These are phyloP conservation scores for Cercophora newfieldiana DNA, from an alignment of 495 filamentous ascomycete species.

Conservation along the genomic window DNA sequence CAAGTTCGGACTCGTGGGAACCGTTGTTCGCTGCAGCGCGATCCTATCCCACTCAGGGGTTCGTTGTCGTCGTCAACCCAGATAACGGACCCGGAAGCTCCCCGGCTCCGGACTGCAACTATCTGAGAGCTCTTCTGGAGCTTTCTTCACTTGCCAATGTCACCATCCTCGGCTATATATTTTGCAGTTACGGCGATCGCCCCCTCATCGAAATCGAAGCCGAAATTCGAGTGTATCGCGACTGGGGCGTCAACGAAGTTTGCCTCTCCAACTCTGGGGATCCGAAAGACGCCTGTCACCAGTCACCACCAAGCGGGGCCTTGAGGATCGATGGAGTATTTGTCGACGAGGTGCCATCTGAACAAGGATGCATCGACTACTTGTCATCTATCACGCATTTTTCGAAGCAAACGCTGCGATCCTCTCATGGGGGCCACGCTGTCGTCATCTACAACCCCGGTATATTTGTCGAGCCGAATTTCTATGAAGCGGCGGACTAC, in stretches of 20 bases:
- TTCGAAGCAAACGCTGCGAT: not conserved
- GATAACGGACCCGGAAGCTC: constrained; percentile 52
- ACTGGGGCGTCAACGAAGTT: not conserved
- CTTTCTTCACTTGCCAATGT: constrained; percentile 51
- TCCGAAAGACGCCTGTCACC: not conserved
- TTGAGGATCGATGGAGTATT: constrained; percentile 26
- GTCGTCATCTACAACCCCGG: constrained; percentile 33
- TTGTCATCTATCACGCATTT: constrained; percentile 12
- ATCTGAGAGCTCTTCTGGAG: constrained; percentile 48
- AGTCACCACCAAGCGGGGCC: not conserved
- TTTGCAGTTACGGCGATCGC: constrained; percentile 50
- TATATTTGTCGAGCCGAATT: constrained; percentile 22
- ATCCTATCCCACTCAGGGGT: constrained; percentile 47
- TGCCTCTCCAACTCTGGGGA: not conserved
- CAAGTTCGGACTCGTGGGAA: constrained; percentile 50
- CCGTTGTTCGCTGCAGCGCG: constrained; percentile 46
- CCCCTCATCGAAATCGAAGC: constrained; percentile 39
- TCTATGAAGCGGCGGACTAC: constrained; percentile 27
- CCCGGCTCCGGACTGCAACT: constrained; percentile 51
- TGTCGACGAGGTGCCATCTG: constrained; percentile 25
- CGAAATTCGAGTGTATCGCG: constrained; percentile 35
- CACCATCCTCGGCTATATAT: constrained; percentile 56
- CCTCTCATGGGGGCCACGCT: not conserved
- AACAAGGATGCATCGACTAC: constrained; percentile 14
- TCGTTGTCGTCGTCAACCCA: constrained; percentile 58